Evolutionary conservation across 768 basidiomycete genomes (phyloP).

Genomic region (Trametes maxima): DNA sequence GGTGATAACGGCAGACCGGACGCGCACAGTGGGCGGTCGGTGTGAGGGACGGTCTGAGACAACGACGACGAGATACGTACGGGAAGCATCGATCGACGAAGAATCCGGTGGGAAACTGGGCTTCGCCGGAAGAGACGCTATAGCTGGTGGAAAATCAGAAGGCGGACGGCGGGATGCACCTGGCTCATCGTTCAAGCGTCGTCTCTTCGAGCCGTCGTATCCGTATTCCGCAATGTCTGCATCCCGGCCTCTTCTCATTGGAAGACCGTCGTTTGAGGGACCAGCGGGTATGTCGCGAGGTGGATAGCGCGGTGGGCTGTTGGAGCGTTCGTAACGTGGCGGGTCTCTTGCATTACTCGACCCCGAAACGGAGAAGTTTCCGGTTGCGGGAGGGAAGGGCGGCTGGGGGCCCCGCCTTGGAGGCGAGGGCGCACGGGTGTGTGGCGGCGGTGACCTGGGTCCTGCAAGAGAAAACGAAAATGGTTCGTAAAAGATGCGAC

Average conservation of each 20-base stretch:
- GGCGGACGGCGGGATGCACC: conserved; percentile 4
- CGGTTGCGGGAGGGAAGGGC: conserved; percentile 22
- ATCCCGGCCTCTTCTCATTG: conserved; percentile 28
- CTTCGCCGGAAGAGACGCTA: conserved; percentile 19
- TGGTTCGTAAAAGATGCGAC: conserved; percentile 38
- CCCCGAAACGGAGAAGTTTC: background rate
- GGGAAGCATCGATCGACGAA: conserved; percentile 19
- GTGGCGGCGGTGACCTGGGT: conserved; percentile 46
- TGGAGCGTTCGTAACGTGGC: conserved; percentile 2
- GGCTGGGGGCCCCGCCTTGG: conserved; percentile 23
- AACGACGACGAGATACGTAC: conserved; percentile 30
- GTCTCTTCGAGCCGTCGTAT: conserved; percentile 26
- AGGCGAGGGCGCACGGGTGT: conserved; percentile 36
- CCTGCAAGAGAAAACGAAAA: conserved; percentile 50
- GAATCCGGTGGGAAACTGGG: conserved; percentile 11
- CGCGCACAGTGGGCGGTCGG: conserved; percentile 28
- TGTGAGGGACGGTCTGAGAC: conserved; percentile 15
- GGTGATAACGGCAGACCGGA: conserved; percentile 25
- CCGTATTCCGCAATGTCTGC: conserved; percentile 8
- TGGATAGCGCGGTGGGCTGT: conserved; percentile 5
- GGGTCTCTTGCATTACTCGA: conserved; percentile 10
- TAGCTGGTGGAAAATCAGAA: conserved; percentile 6
- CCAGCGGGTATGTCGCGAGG: conserved; percentile 16
- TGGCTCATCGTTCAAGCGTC: conserved; percentile 28
- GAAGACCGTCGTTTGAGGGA: conserved; percentile 1